phyloP scores from a whole-genome alignment of 148 eudicot species.

The Tetragonia tetragonoides region DNA sequence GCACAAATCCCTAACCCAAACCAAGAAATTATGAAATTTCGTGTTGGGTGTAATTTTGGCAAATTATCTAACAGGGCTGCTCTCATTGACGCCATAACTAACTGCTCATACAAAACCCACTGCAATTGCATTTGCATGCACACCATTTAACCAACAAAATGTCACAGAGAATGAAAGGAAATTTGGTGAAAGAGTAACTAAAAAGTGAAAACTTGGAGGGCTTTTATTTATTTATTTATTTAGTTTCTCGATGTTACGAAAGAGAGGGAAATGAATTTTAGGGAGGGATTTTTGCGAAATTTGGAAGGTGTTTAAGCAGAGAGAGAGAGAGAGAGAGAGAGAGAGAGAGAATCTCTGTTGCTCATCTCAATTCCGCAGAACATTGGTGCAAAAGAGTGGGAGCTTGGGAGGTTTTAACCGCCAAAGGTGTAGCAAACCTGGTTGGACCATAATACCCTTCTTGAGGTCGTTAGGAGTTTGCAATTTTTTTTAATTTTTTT shows the following conservation, averaged over 20 bases:
- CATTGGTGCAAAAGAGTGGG: constrained; percentile 12
- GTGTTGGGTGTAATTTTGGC: constrained; percentile 21
- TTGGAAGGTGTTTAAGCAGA: not conserved
- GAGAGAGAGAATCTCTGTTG: not conserved
- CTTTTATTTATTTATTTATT: not conserved
- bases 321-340: not conserved
- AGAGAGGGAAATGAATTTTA: not conserved
- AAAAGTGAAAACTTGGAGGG: not conserved
- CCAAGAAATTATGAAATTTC: constrained; percentile 42
- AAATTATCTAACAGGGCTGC: constrained; percentile 13
- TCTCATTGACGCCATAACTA: constrained; percentile 25
- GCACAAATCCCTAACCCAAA: constrained; percentile 41
- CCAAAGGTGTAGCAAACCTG: not conserved
- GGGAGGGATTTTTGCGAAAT: not conserved
- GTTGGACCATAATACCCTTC: constrained; percentile 20
- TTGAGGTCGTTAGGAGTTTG: too few relatives aligned
- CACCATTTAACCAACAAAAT: constrained; percentile 8
- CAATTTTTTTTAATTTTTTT: not conserved
- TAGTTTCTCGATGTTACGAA: not conserved
- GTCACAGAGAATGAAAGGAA: not conserved
- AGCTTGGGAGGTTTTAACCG: constrained; percentile 11
- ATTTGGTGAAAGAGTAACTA: not conserved
- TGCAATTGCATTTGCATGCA: constrained; percentile 20
- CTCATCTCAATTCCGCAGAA: not conserved
- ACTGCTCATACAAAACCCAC: constrained; percentile 13